These are phyloP conservation scores for Sporisorium scitamineum DNA, from an alignment of 1,284 basidiomycete genomes.

Conservation along the genomic window DNA sequence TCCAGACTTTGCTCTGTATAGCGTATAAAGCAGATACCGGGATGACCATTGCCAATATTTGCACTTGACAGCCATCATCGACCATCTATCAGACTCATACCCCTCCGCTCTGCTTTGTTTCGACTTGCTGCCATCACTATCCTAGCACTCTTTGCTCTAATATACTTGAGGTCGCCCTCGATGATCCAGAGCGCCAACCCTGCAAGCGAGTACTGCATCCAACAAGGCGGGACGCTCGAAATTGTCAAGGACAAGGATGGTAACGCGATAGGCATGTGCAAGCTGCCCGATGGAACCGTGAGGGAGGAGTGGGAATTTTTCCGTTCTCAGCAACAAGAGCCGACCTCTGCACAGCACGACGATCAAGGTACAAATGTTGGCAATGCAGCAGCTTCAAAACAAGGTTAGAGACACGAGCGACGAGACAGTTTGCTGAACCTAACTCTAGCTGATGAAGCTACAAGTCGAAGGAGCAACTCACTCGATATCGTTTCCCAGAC, in stretches of 20 bases:
- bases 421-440: not conserved
- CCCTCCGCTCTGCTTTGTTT: not conserved
- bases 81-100: not conserved
- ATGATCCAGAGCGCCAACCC: constrained; percentile 6
- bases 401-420: not conserved
- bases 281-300: constrained; percentile 14
- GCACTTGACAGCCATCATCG: not conserved
- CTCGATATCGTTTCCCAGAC: not conserved
- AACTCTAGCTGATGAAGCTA: too few species aligned
- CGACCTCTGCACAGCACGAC: not conserved
- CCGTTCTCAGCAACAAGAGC: constrained; percentile 6
- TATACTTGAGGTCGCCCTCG: not conserved
- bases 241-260: constrained; percentile 20
- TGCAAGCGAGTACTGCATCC: constrained; percentile 15
- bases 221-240: constrained; percentile 19
- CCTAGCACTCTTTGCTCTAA: not conserved
- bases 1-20: too few species aligned
- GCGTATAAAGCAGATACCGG: too few species aligned
- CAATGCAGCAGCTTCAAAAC: not conserved
- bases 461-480: too few species aligned
- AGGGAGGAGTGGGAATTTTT: constrained; percentile 23
- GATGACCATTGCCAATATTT: too few species aligned
- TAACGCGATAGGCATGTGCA: constrained; percentile 18
- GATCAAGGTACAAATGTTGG: not conserved
- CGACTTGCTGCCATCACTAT: not conserved